Evolutionary conservation across 1,284 basidiomycete species (phyloP).

Genomic region (Agroathelia rolfsii): DNA sequence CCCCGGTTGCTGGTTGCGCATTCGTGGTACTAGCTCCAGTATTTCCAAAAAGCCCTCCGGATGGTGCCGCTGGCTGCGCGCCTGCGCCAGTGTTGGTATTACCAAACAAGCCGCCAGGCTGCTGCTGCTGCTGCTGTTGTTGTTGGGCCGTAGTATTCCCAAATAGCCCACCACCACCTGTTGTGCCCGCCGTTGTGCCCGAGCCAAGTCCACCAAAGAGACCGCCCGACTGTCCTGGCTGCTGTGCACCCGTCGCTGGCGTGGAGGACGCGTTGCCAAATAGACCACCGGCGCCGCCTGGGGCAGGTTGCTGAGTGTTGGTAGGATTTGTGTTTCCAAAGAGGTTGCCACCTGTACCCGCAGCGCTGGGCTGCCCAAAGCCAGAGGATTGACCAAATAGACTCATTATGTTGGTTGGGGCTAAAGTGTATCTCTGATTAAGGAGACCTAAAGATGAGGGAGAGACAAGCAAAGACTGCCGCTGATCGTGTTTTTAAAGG

Average conservation of each 20-base stretch:
- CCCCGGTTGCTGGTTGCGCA: slow-evolving; percentile 13
- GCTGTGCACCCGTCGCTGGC: too few relatives aligned
- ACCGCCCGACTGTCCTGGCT: slow-evolving; percentile 7
- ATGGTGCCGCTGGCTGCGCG: too few relatives aligned
- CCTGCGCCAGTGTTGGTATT: slow-evolving; percentile 12
- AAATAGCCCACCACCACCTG: too few relatives aligned
- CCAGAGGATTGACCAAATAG: too few relatives aligned
- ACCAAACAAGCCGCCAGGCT: slow-evolving; percentile 12
- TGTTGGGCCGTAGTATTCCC: too few relatives aligned
- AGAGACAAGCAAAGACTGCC: too few relatives aligned
- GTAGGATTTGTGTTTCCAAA: slow-evolving; percentile 10
- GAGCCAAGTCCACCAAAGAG: slow-evolving; percentile 17
- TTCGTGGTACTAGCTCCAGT: slow-evolving; percentile 10
- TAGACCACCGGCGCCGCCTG: slow-evolving; percentile 14
- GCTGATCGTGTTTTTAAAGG: too few relatives aligned
- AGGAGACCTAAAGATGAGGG: too few relatives aligned
- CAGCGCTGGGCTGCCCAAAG: too few relatives aligned
- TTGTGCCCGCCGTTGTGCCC: slow-evolving; percentile 6
- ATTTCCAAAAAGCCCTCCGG: slow-evolving; percentile 24
- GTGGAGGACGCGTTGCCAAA: slow-evolving; percentile 12
- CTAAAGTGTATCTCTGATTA: too few relatives aligned
- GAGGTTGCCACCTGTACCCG: slow-evolving; percentile 13
- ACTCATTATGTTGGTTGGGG: too few relatives aligned
- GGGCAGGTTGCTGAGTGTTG: slow-evolving; percentile 9
- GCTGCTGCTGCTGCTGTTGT: slow-evolving; percentile 10